Evolutionary conservation across 371 early-diverging fungal species (phyloP), one percentile per base, ranked within the genome.

Genomic region (Cladochytrium tenue): DNA sequence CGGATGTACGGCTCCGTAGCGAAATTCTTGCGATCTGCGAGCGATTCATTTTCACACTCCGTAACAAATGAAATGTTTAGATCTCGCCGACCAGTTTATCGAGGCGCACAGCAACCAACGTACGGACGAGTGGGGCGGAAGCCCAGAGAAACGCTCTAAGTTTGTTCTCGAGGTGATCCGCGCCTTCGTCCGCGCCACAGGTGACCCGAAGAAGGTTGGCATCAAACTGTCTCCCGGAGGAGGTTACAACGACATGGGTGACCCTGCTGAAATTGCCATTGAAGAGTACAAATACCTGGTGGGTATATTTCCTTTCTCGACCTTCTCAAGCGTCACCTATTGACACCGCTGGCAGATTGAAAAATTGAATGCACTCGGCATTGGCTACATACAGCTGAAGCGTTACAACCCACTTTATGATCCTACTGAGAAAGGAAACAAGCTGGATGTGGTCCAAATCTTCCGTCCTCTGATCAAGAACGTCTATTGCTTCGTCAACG

Each of bases 121-220:
- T 26, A 75, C 69, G 2, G 83, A 82, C 65, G 66, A 69, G 20
- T 82, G 78, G 71, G 83, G 83, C 30, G 78, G 78, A 3, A 68
- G 72, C 20, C 35, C 76, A 53, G 78, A 79, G 56, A 79, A 79
- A 71, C 70, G 79, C 32, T 43, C 62, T 20, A 66, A 76, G 10
- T 70, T 81, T 50, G 55, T 67, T 25, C 33, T 66, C 57, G 72
- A 79, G 58, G 72, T 79, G 15, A 36, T 70, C 56, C 69, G 73
- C 23, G 73, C 71, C 23, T 58, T 71, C 51, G 60, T 72, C 2
- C 51, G 58, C 31, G 74, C 61, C 20, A 51, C 77, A 32, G 71
- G 69, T 26, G n/a, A n/a, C n/a, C 64, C 74, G 20, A 34, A 58
- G 53, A 50, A 64, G 15, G 76, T 76, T 55, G 76, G 75, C 10